Base-by-base conservation (phyloP, 306 rosid species). In the Geum urbanum region DNA sequence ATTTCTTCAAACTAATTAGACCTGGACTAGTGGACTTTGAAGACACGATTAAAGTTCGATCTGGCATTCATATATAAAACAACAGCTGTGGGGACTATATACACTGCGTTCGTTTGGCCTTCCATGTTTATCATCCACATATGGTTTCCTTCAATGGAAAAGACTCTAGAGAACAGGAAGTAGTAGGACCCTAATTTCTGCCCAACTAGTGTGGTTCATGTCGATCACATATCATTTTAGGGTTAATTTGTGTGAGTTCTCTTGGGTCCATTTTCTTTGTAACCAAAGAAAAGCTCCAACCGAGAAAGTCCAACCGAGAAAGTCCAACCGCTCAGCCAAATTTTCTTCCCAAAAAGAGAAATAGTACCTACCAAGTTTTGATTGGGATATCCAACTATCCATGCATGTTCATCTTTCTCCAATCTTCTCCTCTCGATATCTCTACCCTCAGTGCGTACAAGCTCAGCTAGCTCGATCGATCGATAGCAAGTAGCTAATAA, bases 181-280 rank as follows among this genome's bases (percentile, higher is more conserved):
- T 2, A 56, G 63, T 58, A 58, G 63, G 63, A 58, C 63, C 63
- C 35, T 2, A 54, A 27, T 57, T 40, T 40, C 41, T 57, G 63
- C 41, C 41, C 10, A 32, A 37, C 35, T 58, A 40, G 78, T 66
- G 76, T 78, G 82, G 85, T 63, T 80, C 74, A 52, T 67, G 79
- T 77, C 37, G 37, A 32, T 32, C 78, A 75, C 71, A 39, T 62
- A 35, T 60, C 46, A 60, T 60, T 37, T 60, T 0, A 9, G 22
- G 46, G 43, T 32, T n/a, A n/a, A n/a, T n/a, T 32, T 12, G 7
- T 9, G 65, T 44, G 3, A 3, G 37, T 1, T 32, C 3, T 60
- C 10, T 24, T 60, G 74, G 78, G 84, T 66, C 84, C 72, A 74
- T 61, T 68, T 48, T 50, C 54, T 53, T 41, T 58, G 62, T 69